Base-by-base conservation (phyloP, 768 basidiomycete genomes). In the Podaxis carcinomalis region DNA sequence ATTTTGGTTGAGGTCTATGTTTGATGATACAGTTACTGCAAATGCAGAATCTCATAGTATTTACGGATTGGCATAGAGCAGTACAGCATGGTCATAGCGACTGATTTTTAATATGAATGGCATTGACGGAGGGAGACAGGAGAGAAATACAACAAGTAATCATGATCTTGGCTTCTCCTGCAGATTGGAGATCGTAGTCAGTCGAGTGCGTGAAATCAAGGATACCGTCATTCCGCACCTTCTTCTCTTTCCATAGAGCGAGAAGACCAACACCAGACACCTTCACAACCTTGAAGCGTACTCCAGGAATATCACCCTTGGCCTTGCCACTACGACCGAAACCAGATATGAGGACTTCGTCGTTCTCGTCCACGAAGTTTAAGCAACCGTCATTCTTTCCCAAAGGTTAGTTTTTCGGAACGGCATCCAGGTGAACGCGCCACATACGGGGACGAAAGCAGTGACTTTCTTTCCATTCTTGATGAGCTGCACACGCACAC, bases 391-490 rank as follows among this genome's bases (percentile, higher is more conserved):
- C 94, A 74, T 94, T 95, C 92, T 93, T 70, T 32, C 32, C 19
- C 13, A 35, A 50, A 40, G 19, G 42, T 57, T 63, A 51, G 62
- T 23, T 19, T 32, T 14, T 59, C 32, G 56, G 46, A 16, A 40
- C 9, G 19, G 59, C 25, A 37, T 51, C 27, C 28, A n/a, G 40
- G 9, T 40, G 6, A 64, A 47, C 44, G 62, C 51, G 47, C 51
- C 46, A 85, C 92, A 67, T 70, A 93, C 93, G 64, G 96, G 96
- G 42, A 98, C 97, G 89, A 99, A 99, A 72, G 97, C 97, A 65
- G 96, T 98, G 74, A 99, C 96, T 77, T 98, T 98, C 90, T 99
- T 99, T 67, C 97, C 97, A 82, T 99, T 99, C 87, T 99, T 99
- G 78, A 99, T 98, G 68, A 99, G 84, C 73, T 99, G 97, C 65